Evolutionary conservation across 805 yeast species (phyloP).

Genomic region (Hemisphaericaspora nanyangensis): DNA sequence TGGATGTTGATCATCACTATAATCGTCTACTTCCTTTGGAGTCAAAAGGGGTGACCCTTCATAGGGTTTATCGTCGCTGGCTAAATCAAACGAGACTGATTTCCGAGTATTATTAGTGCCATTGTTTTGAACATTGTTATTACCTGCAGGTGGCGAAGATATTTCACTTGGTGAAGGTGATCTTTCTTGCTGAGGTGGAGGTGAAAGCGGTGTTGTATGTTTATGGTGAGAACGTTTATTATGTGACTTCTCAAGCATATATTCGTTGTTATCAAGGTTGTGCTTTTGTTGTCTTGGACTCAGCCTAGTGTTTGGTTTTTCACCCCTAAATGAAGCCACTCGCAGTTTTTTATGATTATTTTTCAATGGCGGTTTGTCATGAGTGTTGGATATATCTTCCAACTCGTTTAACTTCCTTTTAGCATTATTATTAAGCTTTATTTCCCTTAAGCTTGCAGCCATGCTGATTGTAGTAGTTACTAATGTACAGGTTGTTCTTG

Average conservation of each 20-base stretch:
- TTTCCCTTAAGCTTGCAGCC: slow-evolving; percentile 33
- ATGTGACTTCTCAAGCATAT: slow-evolving; percentile 5
- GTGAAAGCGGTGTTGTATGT: slow-evolving; percentile 10
- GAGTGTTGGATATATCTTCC: slow-evolving; percentile 35
- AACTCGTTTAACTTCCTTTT: slow-evolving; percentile 33
- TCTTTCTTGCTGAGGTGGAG: slow-evolving; percentile 18
- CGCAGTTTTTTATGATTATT: slow-evolving; percentile 1
- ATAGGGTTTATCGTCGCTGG: slow-evolving; percentile 20
- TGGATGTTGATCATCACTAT: slow-evolving; percentile 6
- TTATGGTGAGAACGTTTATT: slow-evolving; percentile 4
- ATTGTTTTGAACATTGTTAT: slow-evolving; percentile 11
- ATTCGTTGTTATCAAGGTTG: neutral
- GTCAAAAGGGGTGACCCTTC: slow-evolving; percentile 36
- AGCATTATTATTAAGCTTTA: slow-evolving; percentile 12
- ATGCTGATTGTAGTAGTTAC: slow-evolving; percentile 11
- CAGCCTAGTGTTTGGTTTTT: slow-evolving; percentile 4
- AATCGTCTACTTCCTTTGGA: slow-evolving; percentile 40
- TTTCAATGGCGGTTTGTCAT: slow-evolving; percentile 3
- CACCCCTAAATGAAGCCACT: neutral
- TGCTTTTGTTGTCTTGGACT: slow-evolving; percentile 1
- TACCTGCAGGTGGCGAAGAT: slow-evolving; percentile 4
- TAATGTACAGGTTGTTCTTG: neutral
- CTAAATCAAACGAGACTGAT: slow-evolving; percentile 25
- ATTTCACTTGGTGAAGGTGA: slow-evolving; percentile 19
- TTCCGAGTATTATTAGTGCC: slow-evolving; percentile 19